Evolutionary conservation across 2,329 filamentous ascomycete genomes (phyloP).

Genomic region (Cyclaneusma minus): DNA sequence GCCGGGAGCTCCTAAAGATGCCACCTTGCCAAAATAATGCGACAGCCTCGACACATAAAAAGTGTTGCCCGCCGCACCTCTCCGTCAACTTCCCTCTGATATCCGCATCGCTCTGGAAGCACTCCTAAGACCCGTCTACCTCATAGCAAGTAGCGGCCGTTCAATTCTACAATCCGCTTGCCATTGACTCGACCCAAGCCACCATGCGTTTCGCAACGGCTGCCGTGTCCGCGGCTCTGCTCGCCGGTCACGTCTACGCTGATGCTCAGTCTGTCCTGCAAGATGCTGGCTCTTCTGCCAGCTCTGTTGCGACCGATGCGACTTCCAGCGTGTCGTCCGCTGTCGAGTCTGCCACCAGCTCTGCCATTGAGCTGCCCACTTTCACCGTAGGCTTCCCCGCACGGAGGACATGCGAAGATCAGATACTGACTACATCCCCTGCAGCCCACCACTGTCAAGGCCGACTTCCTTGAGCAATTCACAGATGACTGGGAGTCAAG

Average conservation of each 20-base stretch:
- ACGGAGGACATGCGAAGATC: neutral
- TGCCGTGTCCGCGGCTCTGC: constrained; percentile 58
- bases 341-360: constrained; percentile 36
- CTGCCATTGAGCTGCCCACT: constrained; percentile 52
- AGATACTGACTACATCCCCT: constrained; percentile 6
- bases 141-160: neutral
- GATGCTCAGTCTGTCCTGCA: constrained; percentile 42
- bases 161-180: constrained; percentile 2
- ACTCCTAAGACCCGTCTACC: neutral
- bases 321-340: constrained; percentile 25
- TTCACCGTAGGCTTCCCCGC: constrained; percentile 56
- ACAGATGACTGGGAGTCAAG: constrained; percentile 86
- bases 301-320: constrained; percentile 19
- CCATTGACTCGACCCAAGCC: constrained; percentile 14
- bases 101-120: too few relatives aligned
- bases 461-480: constrained; percentile 96
- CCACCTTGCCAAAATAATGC: too few relatives aligned
- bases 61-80: too few relatives aligned
- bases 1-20: too few relatives aligned
- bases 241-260: constrained; percentile 54
- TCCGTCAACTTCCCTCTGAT: neutral
- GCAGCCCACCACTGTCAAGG: constrained; percentile 78
- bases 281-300: constrained; percentile 25
- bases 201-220: constrained; percentile 75
- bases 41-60: too few relatives aligned